Evolutionary conservation across 1,284 basidiomycete species (phyloP).

Genomic region (Trichosporon ovoides): DNA sequence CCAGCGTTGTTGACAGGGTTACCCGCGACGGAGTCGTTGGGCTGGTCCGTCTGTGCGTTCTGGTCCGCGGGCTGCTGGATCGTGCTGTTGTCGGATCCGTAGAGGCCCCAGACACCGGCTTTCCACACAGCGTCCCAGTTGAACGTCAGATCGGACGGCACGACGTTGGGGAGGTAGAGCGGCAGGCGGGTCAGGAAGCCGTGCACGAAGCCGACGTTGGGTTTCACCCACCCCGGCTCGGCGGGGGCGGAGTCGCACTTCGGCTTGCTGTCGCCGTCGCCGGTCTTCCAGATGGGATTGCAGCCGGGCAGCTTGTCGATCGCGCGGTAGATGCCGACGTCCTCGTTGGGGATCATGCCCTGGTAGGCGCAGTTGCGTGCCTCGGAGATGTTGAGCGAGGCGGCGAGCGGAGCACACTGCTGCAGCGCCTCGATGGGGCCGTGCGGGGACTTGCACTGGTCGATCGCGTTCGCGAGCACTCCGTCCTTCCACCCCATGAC

Average conservation of each 20-base stretch:
- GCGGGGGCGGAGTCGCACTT: background rate
- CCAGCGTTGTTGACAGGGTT: background rate
- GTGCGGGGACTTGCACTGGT: conserved; percentile 26
- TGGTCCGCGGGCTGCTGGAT: background rate
- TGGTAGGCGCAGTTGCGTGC: conserved; percentile 9
- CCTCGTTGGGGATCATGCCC: conserved; percentile 18
- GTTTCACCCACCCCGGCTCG: conserved; percentile 4
- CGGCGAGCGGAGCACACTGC: background rate
- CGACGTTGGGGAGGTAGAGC: background rate
- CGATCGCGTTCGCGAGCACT: conserved; percentile 42
- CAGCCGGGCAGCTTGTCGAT: conserved; percentile 16
- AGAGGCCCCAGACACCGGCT: background rate
- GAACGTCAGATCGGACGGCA: background rate
- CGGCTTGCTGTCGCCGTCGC: conserved; percentile 2
- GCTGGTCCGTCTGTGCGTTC: background rate
- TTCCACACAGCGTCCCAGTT: background rate
- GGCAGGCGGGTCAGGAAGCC: background rate
- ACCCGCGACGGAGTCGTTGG: background rate
- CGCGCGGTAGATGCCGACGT: conserved; percentile 9
- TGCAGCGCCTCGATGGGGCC: conserved; percentile 9
- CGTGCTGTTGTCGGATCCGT: background rate
- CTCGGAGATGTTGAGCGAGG: background rate
- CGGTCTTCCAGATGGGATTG: conserved; percentile 11
- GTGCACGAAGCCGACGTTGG: conserved; percentile 3
- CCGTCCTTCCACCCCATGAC: conserved; percentile 45